These are phyloP conservation scores for Suillus variegatus DNA, from an alignment of 768 basidiomycete genomes.

Conservation along the genomic window DNA sequence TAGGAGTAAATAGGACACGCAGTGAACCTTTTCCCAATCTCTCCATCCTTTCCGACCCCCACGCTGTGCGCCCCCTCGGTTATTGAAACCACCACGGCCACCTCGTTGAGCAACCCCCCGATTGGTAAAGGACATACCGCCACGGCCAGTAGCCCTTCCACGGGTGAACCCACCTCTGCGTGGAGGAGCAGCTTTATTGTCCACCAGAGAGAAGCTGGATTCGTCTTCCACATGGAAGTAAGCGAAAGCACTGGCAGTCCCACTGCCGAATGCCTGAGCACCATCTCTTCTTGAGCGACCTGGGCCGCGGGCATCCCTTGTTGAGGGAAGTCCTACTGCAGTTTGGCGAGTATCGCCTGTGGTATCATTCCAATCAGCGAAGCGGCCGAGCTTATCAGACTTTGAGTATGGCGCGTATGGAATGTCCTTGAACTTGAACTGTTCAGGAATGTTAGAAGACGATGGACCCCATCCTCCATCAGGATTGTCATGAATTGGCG, in stretches of 20 bases:
- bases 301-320: conserved; percentile 51
- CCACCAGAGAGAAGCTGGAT: conserved; percentile 93
- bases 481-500: conserved; percentile 86
- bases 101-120: conserved; percentile 46
- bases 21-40: conserved; percentile 87
- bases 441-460: conserved; percentile 77
- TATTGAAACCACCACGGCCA: conserved; percentile 46
- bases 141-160: conserved; percentile 43
- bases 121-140: conserved; percentile 33
- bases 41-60: conserved; percentile 74
- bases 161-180: conserved; percentile 70
- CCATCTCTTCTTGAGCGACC: conserved; percentile 72
- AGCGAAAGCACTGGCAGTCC: conserved; percentile 87
- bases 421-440: conserved; percentile 98
- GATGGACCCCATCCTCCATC: conserved; percentile 94
- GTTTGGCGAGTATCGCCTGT: conserved; percentile 63
- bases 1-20: background rate
- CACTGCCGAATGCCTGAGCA: conserved; percentile 86
- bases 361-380: conserved; percentile 96
- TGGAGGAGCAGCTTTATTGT: conserved; percentile 74
- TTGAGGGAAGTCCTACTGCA: conserved; percentile 46
- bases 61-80: conserved; percentile 42
- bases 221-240: conserved; percentile 99
- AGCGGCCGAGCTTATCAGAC: conserved; percentile 95
- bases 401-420: conserved; percentile 99